Evolutionary conservation across 345 rosid genomes (phyloP).

Genomic region (Stellera chamaejasme): DNA sequence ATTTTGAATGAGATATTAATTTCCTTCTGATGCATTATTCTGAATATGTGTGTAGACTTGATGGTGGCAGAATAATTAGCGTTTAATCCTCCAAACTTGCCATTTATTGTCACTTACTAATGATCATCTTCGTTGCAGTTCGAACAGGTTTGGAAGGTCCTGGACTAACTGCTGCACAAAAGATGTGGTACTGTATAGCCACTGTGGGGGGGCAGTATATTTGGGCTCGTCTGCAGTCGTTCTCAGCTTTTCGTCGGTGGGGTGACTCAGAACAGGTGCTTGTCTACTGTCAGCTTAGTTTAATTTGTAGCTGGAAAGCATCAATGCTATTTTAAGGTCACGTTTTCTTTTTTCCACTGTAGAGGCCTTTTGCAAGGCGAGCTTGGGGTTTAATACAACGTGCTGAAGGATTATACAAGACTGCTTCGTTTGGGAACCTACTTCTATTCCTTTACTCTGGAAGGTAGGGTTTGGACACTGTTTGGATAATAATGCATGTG

Average conservation of each 20-base stretch:
- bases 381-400: conserved; percentile 74
- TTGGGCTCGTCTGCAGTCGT: conserved; percentile 83
- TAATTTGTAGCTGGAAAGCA: neutral
- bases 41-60: too few species aligned
- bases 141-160: conserved; percentile 97
- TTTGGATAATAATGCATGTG: too few species aligned
- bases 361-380: conserved; percentile 84
- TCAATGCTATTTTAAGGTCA: conserved; percentile 2
- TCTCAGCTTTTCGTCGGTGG: conserved; percentile 98
- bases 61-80: too few species aligned
- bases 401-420: conserved; percentile 81
- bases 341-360: conserved; percentile 11
- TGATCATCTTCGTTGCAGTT: conserved; percentile 31
- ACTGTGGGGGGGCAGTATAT: conserved; percentile 93
- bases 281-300: neutral
- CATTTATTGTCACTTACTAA: neutral
- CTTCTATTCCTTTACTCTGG: conserved; percentile 87
- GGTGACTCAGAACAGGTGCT: conserved; percentile 88
- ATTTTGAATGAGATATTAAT: too few species aligned
- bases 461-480: conserved; percentile 34
- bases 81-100: neutral
- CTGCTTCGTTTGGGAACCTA: conserved; percentile 85
- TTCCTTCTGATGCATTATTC: too few species aligned
- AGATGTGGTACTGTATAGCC: conserved; percentile 86
- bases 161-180: conserved; percentile 76